Base-by-base conservation (phyloP, 768 basidiomycete genomes). In the Boletales sp. region DNA sequence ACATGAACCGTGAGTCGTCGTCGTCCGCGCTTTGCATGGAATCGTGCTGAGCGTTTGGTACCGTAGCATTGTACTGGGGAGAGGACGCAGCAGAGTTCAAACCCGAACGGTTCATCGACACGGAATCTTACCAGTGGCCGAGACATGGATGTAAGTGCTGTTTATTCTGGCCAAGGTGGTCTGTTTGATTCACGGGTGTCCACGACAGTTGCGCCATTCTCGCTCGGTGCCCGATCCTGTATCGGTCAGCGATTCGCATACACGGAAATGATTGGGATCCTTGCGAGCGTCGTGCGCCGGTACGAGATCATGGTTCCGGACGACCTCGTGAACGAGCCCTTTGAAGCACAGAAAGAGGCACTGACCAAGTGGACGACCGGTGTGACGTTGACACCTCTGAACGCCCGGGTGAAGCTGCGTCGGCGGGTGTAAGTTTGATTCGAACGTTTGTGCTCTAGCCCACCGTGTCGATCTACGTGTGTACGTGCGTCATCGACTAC, bases 51-150 rank as follows among this genome's bases (percentile, higher is more conserved):
- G 13, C 40, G 40, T 18, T 42, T 8, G 8, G 4, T 8, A 1
- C 11, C n/a, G 8, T 40, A 81, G 79, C 75, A 3, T 61, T 76
- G 15, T 69, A 76, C 40, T 80, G 79, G 79, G 79, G 79, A 7
- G 59, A 68, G 12, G 77, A 80, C 46, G 66, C 48, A 0, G 60
- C 51, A 10, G 69, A 71, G 17, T 81, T 78, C 66, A 77, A 63
- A 40, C 78, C 78, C 0, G 74, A 76, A 40, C 71, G 75, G 0
- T 81, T 80, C 58, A 67, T 81, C 24, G 78, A 80, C 45, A 78
- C 75, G 0, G 70, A 70, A 6, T 62, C 69, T 2, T 79, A 80
- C 47, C 68, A 69, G 29, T 81, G 78, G 78, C 79, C 77, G 13
- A 72, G 79, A 19, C 69, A 78, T 47, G 78, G 75, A 13, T 78